These are phyloP conservation scores for Flaveria linearis DNA, from an alignment of 129 eudicot species.

Conservation along the genomic window DNA sequence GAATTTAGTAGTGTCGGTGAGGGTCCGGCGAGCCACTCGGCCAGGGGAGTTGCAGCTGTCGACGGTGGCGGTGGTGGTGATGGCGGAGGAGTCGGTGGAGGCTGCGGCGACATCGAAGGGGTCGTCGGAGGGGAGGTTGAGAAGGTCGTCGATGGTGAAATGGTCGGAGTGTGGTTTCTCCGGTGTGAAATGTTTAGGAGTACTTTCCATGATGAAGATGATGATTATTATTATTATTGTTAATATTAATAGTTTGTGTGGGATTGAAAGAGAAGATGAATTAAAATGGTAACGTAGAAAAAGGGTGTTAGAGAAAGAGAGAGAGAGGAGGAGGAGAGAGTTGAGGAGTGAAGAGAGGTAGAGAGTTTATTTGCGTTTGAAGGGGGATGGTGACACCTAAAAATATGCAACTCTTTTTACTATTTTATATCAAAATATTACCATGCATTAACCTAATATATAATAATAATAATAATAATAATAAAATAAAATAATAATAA, in stretches of 20 bases:
- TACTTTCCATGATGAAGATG: conserved; percentile 43
- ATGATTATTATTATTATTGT: too few species aligned
- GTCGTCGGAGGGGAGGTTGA: conserved; percentile 65
- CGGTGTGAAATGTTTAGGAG: conserved; percentile 45
- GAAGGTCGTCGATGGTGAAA: conserved; percentile 77
- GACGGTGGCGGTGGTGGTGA: conserved; percentile 46
- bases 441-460: too few species aligned
- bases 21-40: conserved; percentile 43
- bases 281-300: conserved; percentile 21
- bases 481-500: too few species aligned
- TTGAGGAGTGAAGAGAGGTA: conserved; percentile 47
- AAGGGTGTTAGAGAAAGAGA: conserved; percentile 27
- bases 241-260: background rate
- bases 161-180: conserved; percentile 58
- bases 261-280: background rate
- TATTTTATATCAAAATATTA: too few species aligned
- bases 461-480: too few species aligned
- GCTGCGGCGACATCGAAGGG: conserved; percentile 22
- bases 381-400: conserved; percentile 69
- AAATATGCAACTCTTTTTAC: conserved; percentile 38
- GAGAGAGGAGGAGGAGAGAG: conserved; percentile 41
- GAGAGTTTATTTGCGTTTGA: conserved; percentile 85
- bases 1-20: conserved; percentile 47
- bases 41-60: conserved; percentile 65
- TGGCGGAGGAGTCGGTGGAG: conserved; percentile 42